These are phyloP conservation scores for Shiraia sp. DNA, from an alignment of 2,329 filamentous ascomycete species.

Conservation along the genomic window DNA sequence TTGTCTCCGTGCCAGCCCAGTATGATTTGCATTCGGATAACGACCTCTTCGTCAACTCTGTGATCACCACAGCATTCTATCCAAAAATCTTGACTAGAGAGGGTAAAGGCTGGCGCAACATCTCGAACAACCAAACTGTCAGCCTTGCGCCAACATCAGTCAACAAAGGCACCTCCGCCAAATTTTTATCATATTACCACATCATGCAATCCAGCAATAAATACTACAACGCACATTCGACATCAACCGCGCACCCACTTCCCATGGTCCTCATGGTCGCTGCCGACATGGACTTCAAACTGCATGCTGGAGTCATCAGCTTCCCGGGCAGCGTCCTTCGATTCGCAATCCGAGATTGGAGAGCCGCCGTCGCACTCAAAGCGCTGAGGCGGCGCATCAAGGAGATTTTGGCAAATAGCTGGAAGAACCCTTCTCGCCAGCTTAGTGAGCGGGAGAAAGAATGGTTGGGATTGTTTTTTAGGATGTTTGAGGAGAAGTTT, in stretches of 20 bases:
- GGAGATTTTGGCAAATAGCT: conserved; percentile 72
- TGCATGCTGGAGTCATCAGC: conserved; percentile 84
- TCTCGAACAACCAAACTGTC: conserved; percentile 90
- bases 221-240: conserved; percentile 78
- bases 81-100: conserved; percentile 87
- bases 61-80: conserved; percentile 94
- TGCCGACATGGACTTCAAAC: conserved; percentile 79
- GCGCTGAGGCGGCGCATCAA: conserved; percentile 72
- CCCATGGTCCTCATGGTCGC: conserved; percentile 75
- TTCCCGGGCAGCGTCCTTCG: conserved; percentile 86
- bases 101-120: conserved; percentile 84
- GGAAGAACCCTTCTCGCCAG: conserved; percentile 58
- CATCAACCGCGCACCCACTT: conserved; percentile 75
- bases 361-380: conserved; percentile 87
- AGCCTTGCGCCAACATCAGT: conserved; percentile 86
- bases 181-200: conserved; percentile 93
- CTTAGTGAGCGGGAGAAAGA: conserved; percentile 45
- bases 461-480: conserved; percentile 47
- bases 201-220: conserved; percentile 90
- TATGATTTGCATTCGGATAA: conserved; percentile 78
- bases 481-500: conserved; percentile 33
- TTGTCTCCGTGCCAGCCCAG: conserved; percentile 79
- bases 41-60: conserved; percentile 75
- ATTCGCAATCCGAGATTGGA: conserved; percentile 87
- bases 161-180: conserved; percentile 70